Base-by-base conservation (phyloP, 495 filamentous ascomycete species). In the Endocarpon pusillum region DNA sequence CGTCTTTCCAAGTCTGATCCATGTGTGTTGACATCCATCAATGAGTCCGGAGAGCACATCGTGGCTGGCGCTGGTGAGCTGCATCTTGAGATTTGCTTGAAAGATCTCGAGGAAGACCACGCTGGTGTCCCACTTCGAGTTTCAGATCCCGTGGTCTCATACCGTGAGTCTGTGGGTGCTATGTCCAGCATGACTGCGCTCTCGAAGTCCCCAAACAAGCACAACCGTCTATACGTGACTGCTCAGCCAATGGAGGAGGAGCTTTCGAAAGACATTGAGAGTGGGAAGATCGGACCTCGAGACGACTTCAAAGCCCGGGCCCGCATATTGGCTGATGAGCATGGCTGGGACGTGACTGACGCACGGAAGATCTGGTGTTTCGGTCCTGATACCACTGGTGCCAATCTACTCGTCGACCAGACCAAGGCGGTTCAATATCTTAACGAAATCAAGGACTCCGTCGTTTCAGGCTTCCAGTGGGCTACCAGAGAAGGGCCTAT, bases 301-400 rank as follows among this genome's bases (percentile, higher is more conserved):
- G 89, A 99, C 59, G 89, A 99, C 69, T 81, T 99, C 78, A 99
- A 99, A 78, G 73, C 77, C 42, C 89, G 89, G 66, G 89, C 89
- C 54, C 86, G 89, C 77, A 54, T 93, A 57, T 66, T 99, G 35
- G 89, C 89, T 45, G 89, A 99, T 54, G 89, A 99, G 51, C 76
- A 84, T 66, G 86, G 81, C 51, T 99, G 89, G 89, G 89, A 99
- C 69, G 89, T 99, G 51, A 99, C 89, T 46, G 89, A 99, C 64
- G 89, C 89, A 58, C 83, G 89, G 66, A 99, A 99, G 81, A 99
- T 99, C 59, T 99, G 89, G 89, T 87, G 81, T 58, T 99, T 99
- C 69, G 89, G 89, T 62, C 89, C 89, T 46, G 91, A 99, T 60
- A 92, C 85, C 53, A 84, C 64, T 53, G 89, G 89, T 61, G 81